phyloP scores from a whole-genome alignment of 352 stramenopile genomes.

The Phytophthora citrophthora region DNA sequence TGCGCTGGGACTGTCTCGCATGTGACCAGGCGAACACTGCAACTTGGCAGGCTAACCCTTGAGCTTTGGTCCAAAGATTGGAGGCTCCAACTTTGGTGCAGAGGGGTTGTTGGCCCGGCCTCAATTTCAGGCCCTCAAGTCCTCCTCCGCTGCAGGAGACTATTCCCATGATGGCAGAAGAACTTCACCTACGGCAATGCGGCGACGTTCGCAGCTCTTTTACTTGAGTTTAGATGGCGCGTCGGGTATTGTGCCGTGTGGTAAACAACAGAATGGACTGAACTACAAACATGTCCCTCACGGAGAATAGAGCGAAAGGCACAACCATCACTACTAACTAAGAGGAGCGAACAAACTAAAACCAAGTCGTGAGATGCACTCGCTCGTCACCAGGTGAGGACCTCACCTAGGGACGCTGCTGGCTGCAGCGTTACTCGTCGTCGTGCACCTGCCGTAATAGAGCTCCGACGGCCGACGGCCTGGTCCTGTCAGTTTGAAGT shows the following conservation, averaged over 20 bases:
- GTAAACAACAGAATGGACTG: conserved; percentile 15
- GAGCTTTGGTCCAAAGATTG: neutral
- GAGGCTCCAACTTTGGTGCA: no score
- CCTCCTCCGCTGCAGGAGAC: neutral
- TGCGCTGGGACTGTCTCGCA: conserved; percentile 24
- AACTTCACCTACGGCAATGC: conserved; percentile 4
- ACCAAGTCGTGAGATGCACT: conserved; percentile 9
- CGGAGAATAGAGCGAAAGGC: no score
- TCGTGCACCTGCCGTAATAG: conserved; percentile 21
- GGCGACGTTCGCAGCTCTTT: conserved; percentile 11
- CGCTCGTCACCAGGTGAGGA: no score
- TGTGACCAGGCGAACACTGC: conserved; percentile 27
- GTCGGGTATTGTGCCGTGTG: neutral
- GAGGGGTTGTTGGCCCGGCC: no score
- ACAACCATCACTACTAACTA: neutral
- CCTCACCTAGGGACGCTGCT: neutral
- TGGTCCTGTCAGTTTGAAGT: conserved; percentile 32
- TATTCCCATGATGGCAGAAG: conserved; percentile 22
- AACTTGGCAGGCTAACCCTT: conserved; percentile 16
- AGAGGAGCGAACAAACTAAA: neutral
- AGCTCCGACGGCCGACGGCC: conserved; percentile 10
- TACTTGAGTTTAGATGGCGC: conserved; percentile 1
- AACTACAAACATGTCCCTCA: neutral
- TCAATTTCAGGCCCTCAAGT: no score
- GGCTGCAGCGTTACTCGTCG: conserved; percentile 1